Evolutionary conservation across 176 grass and related monocot species (phyloP).

Genomic region (Triticum urartu): DNA sequence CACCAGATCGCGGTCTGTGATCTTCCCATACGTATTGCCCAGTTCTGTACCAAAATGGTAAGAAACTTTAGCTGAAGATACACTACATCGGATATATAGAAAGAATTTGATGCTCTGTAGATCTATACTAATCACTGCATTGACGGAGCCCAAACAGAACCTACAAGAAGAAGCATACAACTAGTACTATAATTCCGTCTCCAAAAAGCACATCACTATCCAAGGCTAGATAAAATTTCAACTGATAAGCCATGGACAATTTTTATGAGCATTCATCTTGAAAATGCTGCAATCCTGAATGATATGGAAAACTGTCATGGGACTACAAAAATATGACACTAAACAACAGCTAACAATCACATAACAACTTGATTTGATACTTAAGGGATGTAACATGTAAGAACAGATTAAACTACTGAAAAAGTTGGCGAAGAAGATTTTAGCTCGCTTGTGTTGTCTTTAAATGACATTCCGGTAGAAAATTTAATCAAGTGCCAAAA

Average conservation of each 20-base stretch:
- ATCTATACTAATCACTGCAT: constrained; percentile 20
- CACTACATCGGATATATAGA: constrained; percentile 1
- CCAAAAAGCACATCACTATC: constrained; percentile 8
- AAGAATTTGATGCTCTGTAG: not conserved
- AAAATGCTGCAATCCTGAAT: not conserved
- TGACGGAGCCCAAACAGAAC: not conserved
- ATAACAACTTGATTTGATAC: not conserved
- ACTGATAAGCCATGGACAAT: not conserved
- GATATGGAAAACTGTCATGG: not conserved
- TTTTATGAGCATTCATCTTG: constrained; percentile 1
- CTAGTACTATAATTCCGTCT: not conserved
- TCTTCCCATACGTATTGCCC: constrained; percentile 96
- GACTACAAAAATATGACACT: not conserved
- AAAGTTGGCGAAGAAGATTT: constrained; percentile 3
- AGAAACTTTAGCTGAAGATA: not conserved
- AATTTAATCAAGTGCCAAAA: not conserved
- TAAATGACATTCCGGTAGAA: not conserved
- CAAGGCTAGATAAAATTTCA: not conserved
- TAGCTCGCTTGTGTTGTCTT: not conserved
- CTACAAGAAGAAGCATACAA: not conserved
- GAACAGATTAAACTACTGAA: not conserved
- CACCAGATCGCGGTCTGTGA: constrained; percentile 79
- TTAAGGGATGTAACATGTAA: constrained; percentile 7
- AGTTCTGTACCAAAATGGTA: constrained; percentile 50
- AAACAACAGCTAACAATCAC: not conserved